Evolutionary conservation across 345 rosid species (phyloP).

Genomic region (Jatropha curcas): DNA sequence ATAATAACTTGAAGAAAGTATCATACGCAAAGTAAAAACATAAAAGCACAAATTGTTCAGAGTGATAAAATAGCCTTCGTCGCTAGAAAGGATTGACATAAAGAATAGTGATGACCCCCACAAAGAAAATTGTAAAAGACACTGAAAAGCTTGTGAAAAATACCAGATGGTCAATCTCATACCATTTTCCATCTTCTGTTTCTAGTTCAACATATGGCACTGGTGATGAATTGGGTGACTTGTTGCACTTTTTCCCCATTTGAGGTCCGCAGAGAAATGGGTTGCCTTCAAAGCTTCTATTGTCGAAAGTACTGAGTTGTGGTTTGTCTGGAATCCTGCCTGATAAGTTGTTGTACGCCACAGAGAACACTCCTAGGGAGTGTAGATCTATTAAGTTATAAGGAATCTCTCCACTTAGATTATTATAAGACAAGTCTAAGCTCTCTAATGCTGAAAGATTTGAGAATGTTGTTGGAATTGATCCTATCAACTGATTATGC

Average conservation of each 20-base stretch:
- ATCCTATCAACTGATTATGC: background rate
- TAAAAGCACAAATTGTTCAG: background rate
- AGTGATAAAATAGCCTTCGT: background rate
- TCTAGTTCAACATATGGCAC: background rate
- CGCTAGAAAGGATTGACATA: background rate
- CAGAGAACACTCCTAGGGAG: background rate
- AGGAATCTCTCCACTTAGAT: background rate
- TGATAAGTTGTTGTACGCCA: background rate
- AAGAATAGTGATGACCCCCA: background rate
- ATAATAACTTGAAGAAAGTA: background rate
- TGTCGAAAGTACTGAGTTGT: background rate
- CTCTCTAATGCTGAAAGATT: background rate
- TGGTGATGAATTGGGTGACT: background rate
- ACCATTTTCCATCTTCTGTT: background rate
- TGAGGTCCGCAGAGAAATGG: background rate
- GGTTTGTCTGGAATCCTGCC: background rate
- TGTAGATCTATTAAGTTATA: background rate
- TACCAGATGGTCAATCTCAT: background rate
- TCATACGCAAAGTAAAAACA: background rate
- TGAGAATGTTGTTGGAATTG: background rate
- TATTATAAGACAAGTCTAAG: slow-evolving; percentile 3
- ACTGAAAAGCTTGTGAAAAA: background rate
- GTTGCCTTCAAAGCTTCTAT: background rate
- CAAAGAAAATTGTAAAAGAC: background rate
- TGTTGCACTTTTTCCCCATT: background rate